phyloP scores from a whole-genome alignment of 768 basidiomycete genomes.

The Russula lepida region DNA sequence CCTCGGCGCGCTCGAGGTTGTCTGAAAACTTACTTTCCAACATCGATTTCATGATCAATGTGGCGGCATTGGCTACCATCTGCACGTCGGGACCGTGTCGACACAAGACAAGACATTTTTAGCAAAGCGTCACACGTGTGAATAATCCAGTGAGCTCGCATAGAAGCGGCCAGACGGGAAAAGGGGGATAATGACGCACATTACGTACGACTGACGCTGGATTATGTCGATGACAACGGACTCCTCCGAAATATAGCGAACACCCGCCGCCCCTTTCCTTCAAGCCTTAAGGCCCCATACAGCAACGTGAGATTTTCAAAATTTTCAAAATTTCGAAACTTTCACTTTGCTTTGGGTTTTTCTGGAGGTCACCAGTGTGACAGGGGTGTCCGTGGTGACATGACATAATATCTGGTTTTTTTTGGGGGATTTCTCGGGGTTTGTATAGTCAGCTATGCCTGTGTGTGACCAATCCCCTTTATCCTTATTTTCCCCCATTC shows the following conservation, averaged over 20 bases:
- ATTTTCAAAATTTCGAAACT: no score
- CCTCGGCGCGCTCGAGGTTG: not conserved
- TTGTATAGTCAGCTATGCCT: no score
- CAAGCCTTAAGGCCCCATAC: no score
- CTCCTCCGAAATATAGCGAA: conserved; percentile 4
- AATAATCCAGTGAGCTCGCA: not conserved
- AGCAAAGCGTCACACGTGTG: not conserved
- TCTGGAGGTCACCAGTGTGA: no score
- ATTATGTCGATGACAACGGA: conserved; percentile 1
- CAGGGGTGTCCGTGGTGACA: no score
- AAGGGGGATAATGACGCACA: not conserved
- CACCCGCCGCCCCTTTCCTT: conserved; percentile 5
- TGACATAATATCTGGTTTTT: no score
- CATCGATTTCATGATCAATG: not conserved
- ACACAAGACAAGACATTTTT: not conserved
- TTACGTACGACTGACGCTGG: conserved; percentile 7
- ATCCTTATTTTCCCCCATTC: no score
- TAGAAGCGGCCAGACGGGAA: no score
- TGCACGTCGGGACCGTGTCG: not conserved
- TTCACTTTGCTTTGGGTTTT: no score
- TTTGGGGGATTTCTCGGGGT: no score
- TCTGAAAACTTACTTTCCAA: conserved; percentile 1
- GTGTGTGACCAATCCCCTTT: no score
- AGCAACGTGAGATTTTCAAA: no score
- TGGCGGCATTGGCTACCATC: conserved; percentile 20